phyloP scores from a whole-genome alignment of 169 alveolate species.

The Fabrea salina region DNA sequence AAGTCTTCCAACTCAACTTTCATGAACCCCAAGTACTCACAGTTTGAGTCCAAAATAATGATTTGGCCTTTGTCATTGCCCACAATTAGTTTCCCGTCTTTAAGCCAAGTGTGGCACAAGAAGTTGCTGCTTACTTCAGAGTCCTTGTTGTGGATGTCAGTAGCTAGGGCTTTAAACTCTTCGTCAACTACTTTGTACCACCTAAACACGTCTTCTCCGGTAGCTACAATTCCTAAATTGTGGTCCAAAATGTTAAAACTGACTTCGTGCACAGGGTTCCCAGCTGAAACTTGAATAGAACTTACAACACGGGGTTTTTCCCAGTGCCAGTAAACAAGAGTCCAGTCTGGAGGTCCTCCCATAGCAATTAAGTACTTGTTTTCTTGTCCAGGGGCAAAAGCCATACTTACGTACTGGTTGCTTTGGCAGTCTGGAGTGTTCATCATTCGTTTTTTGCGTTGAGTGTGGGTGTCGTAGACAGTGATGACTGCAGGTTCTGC shows the following conservation, averaged over 20 bases:
- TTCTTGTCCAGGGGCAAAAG: conserved; percentile 72
- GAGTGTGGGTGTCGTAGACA: conserved; percentile 60
- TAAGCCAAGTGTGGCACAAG: conserved; percentile 80
- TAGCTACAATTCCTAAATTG: conserved; percentile 56
- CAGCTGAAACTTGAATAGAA: conserved; percentile 32
- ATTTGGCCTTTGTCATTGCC: conserved; percentile 86
- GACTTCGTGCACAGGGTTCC: conserved; percentile 41
- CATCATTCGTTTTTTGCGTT: conserved; percentile 60
- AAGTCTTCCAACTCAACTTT: background rate
- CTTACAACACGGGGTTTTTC: conserved; percentile 67
- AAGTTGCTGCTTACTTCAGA: conserved; percentile 49
- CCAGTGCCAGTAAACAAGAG: conserved; percentile 80
- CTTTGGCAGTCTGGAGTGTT: conserved; percentile 56
- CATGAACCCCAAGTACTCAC: conserved; percentile 62
- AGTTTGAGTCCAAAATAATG: conserved; percentile 71
- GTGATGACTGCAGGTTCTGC: conserved; percentile 68
- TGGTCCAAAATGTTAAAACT: conserved; percentile 42
- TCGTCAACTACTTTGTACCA: conserved; percentile 61
- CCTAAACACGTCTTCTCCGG: conserved; percentile 76
- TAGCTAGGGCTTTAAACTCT: conserved; percentile 48
- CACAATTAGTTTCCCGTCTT: conserved; percentile 74
- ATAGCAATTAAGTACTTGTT: conserved; percentile 63
- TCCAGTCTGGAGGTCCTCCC: conserved; percentile 82
- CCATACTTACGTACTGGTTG: conserved; percentile 64
- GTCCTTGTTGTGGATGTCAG: conserved; percentile 51